Evolutionary conservation across 139 green algal species (phyloP), one percentile per base, ranked within the genome.

Genomic region (Picochlorum sp.): DNA sequence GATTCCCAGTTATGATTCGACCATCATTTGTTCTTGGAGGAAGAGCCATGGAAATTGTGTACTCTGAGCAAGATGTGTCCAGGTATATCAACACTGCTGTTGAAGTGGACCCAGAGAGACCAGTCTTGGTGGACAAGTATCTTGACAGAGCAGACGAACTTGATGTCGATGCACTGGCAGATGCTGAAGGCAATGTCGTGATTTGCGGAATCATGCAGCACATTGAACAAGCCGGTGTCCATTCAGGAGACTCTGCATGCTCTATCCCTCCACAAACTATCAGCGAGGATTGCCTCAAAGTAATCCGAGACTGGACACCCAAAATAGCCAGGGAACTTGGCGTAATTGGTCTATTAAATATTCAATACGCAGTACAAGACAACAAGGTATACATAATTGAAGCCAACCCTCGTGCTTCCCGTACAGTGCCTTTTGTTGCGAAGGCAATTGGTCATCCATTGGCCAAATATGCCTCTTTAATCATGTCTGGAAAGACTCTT

Each of bases 121-220:
- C 92, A 0, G 87, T 98, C 49, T 79, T 99, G 50, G 88, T 98
- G 2, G 93, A 99, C 84, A 98, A 99, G 76, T 93, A 90, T 65
- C 79, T 93, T 45, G 69, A 83, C 55, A 61, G 89, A 29, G 93
- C 92, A 13, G 84, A 87, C n/a, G 93, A 99, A 80, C 67, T 99
- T 47, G 93, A 99, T 59, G 89, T 98, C 33, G 93, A 99, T 72
- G 89, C 87, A 4, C 68, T 99, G 69, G 81, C 84, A 31, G 75
- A 80, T 61, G 64, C 76, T 55, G 69, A 96, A n/a, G 93, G 92
- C 68, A 94, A 94, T 71, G 86, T 96, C 26, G 78, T 86, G n/a
- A 97, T 98, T 61, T 85, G 80, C 22, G 93, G 90, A 60, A 95
- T 99, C 82, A 96, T 99, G 92, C 91, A 99, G 85, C 93, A 99